Conservation (phyloP, 2,329 filamentous ascomycete genomes). For the Ceratocystis papillata region DNA sequence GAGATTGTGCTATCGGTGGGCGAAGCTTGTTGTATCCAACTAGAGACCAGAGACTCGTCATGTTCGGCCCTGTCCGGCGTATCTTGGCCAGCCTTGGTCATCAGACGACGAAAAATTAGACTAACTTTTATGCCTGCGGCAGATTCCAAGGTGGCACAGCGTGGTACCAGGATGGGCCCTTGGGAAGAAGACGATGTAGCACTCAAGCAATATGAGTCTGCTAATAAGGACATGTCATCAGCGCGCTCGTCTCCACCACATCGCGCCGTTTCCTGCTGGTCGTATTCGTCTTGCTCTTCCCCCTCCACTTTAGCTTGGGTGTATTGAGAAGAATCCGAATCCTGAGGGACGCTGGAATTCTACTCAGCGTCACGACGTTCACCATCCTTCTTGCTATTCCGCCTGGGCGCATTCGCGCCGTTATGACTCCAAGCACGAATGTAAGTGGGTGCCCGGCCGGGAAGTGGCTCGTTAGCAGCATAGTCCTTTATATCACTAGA, state of each 20-base stretch:
- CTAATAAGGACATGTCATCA: background rate
- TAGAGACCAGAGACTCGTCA: background rate
- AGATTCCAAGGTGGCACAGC: background rate
- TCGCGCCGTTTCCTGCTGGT: background rate
- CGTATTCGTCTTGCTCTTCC: background rate
- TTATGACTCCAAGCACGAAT: conserved; percentile 48
- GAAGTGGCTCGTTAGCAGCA: conserved; percentile 43
- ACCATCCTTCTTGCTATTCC: conserved; percentile 21
- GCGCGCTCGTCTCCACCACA: background rate
- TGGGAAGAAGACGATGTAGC: conserved; percentile 3
- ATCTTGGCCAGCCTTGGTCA: background rate
- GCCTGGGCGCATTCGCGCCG: conserved; percentile 15
- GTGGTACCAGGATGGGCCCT: background rate
- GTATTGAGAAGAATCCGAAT: conserved; percentile 8
- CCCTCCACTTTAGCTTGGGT: background rate
- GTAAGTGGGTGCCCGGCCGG: conserved; percentile 44
- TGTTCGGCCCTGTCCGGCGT: background rate
- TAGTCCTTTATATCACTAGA: conserved; percentile 49
- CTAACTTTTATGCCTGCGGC: conserved; percentile 13
- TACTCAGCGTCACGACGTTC: conserved; percentile 24
- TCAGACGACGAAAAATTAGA: conserved; percentile 16
- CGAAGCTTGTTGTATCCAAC: background rate
- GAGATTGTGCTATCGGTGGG: background rate
- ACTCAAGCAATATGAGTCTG: conserved; percentile 18
- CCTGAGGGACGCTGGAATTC: conserved; percentile 23